A percentile compares a stretch with the other conserved stretches of the same genome.
Conservation (phyloP, 306 rosid species). For the Rosa lucieae region DNA sequence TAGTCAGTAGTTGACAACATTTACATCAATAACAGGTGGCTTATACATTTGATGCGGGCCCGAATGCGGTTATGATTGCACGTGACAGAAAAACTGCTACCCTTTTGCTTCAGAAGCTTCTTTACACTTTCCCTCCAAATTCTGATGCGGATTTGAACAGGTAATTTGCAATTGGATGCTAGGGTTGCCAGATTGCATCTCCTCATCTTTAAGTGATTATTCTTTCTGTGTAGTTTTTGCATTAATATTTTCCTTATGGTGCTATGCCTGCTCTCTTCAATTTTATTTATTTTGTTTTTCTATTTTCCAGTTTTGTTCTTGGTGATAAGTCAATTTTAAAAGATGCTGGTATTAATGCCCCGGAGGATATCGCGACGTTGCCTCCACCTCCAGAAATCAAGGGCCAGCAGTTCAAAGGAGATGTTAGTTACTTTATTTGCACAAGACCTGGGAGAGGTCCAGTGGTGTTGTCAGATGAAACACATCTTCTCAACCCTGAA, state of each 20-base stretch:
- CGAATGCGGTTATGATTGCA: slow-evolving; percentile 89
- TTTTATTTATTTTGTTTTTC: neutral
- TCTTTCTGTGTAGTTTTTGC: neutral
- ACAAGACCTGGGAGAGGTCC: slow-evolving; percentile 97
- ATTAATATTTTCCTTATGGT: slow-evolving; percentile 21
- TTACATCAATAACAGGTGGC: slow-evolving; percentile 65
- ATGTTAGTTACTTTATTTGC: slow-evolving; percentile 92
- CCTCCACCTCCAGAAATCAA: slow-evolving; percentile 77
- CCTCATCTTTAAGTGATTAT: neutral
- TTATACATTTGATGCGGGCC: slow-evolving; percentile 99
- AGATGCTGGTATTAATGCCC: slow-evolving; percentile 73
- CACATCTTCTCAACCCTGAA: slow-evolving; percentile 70
- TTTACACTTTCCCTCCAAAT: slow-evolving; percentile 87
- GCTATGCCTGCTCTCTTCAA: neutral
- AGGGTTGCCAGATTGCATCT: neutral
- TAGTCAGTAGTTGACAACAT: neutral
- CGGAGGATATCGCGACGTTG: slow-evolving; percentile 61
- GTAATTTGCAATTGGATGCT: slow-evolving; percentile 37
- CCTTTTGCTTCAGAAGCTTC: slow-evolving; percentile 79
- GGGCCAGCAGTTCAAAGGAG: slow-evolving; percentile 77
- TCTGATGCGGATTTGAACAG: slow-evolving; percentile 68
- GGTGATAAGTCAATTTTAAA: slow-evolving; percentile 82
- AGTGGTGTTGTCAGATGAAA: slow-evolving; percentile 66
- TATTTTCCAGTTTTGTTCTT: slow-evolving; percentile 59
- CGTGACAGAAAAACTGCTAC: slow-evolving; percentile 79